These are phyloP conservation scores for Leccinum incarnatum DNA, from an alignment of 768 basidiomycete species.

Conservation along the genomic window DNA sequence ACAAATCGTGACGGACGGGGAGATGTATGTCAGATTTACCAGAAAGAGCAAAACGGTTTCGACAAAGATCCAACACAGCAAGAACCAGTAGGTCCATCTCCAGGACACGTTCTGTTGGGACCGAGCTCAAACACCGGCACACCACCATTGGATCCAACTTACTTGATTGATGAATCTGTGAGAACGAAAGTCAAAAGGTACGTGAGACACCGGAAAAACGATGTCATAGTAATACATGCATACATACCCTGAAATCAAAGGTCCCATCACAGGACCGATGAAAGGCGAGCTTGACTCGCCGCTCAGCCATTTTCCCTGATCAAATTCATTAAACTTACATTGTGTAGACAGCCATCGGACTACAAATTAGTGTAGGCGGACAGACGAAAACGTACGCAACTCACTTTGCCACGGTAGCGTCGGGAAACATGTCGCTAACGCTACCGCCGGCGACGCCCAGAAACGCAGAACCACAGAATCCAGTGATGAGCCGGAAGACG, in stretches of 20 bases:
- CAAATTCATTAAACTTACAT: conserved; percentile 24
- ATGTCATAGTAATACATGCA: background rate
- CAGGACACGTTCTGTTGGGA: conserved; percentile 48
- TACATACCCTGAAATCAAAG: conserved; percentile 56
- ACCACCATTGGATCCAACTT: conserved; percentile 5
- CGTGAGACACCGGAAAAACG: background rate
- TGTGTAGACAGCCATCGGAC: conserved; percentile 57
- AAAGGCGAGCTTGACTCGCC: conserved; percentile 43
- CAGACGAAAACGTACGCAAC: conserved; percentile 19
- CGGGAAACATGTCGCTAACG: conserved; percentile 55
- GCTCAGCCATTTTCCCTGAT: background rate
- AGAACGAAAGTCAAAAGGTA: background rate
- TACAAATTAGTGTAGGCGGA: conserved; percentile 20
- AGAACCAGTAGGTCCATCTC: conserved; percentile 77
- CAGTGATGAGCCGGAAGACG: conserved; percentile 56
- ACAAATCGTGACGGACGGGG: background rate
- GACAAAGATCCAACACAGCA: conserved; percentile 65
- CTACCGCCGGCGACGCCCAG: conserved; percentile 61
- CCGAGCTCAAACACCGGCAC: background rate
- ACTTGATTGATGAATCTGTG: conserved; percentile 69
- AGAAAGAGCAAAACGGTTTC: conserved; percentile 51
- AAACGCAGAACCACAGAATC: conserved; percentile 56
- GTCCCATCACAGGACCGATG: conserved; percentile 54
- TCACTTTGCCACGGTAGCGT: conserved; percentile 58
- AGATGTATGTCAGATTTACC: conserved; percentile 34